phyloP scores from a whole-genome alignment of 495 filamentous ascomycete genomes.

The Hyphodiscus hymeniophilus region DNA sequence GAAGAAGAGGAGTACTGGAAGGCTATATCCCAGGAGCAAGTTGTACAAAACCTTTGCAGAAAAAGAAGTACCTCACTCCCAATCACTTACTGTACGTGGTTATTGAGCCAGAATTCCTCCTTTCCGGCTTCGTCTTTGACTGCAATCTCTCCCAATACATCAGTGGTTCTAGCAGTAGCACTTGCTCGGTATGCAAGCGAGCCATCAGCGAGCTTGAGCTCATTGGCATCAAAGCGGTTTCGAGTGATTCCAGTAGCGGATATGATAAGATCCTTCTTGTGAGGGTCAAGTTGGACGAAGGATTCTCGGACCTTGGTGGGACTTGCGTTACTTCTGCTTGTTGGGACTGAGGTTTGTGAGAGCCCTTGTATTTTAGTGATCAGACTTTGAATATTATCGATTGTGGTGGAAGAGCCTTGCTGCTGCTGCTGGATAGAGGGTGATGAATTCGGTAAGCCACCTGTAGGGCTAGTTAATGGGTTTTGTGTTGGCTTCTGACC shows the following conservation, averaged over 20 bases:
- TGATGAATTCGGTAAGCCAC: background rate
- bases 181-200: too few species aligned
- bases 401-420: too few species aligned
- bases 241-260: background rate
- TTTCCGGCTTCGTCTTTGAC: background rate
- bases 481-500: background rate
- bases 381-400: too few species aligned
- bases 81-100: constrained; percentile 4
- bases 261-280: constrained; percentile 5
- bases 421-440: background rate
- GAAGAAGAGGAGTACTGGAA: too few species aligned
- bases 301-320: too few species aligned
- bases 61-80: too few species aligned
- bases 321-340: too few species aligned
- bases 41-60: too few species aligned
- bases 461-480: background rate
- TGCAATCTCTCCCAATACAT: background rate
- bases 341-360: background rate
- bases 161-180: too few species aligned
- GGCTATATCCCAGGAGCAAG: too few species aligned
- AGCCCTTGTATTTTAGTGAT: background rate
- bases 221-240: background rate
- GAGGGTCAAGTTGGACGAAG: too few species aligned
- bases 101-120: constrained; percentile 1
- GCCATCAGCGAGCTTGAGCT: background rate